Conservation (phyloP, 2,329 filamentous ascomycete species). For the Phialophora macrospora region DNA sequence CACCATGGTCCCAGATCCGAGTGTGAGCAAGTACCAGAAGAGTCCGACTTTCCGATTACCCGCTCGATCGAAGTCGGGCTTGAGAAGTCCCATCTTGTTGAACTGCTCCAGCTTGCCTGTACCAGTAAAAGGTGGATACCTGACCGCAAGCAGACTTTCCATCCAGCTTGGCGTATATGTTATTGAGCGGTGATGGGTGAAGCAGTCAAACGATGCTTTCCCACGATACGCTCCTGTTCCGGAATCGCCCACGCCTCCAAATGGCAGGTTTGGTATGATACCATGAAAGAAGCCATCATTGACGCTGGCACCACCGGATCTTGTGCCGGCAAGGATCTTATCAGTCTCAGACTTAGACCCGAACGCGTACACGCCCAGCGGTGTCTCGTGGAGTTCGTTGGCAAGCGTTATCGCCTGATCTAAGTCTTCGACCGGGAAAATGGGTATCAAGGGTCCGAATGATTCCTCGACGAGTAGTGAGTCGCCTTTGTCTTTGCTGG, state of each 20-base stretch:
- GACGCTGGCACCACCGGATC: constrained; percentile 68
- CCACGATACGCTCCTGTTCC: constrained; percentile 80
- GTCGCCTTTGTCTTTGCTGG: constrained; percentile 67
- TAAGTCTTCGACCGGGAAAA: constrained; percentile 77
- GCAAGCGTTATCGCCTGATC: constrained; percentile 84
- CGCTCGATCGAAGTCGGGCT: constrained; percentile 65
- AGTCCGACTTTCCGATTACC: constrained; percentile 46
- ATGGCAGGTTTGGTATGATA: constrained; percentile 71
- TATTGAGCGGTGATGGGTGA: constrained; percentile 64
- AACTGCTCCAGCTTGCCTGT: constrained; percentile 57
- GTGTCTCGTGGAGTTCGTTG: constrained; percentile 80
- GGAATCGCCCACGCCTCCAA: constrained; percentile 82
- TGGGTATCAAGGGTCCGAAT: constrained; percentile 89
- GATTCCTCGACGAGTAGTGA: constrained; percentile 80
- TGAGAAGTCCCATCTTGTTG: constrained; percentile 55
- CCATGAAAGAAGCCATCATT: constrained; percentile 70
- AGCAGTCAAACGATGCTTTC: constrained; percentile 68
- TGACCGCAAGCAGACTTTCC: constrained; percentile 60
- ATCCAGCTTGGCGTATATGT: constrained; percentile 66
- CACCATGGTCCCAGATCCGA: constrained; percentile 33
- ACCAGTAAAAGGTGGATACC: constrained; percentile 65
- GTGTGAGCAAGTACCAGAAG: constrained; percentile 37
- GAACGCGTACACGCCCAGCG: constrained; percentile 83
- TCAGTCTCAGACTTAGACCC: constrained; percentile 78
- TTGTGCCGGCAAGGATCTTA: constrained; percentile 67